Conservation (phyloP, 495 filamentous ascomycete genomes). For the Aspergillus nanangensis region DNA sequence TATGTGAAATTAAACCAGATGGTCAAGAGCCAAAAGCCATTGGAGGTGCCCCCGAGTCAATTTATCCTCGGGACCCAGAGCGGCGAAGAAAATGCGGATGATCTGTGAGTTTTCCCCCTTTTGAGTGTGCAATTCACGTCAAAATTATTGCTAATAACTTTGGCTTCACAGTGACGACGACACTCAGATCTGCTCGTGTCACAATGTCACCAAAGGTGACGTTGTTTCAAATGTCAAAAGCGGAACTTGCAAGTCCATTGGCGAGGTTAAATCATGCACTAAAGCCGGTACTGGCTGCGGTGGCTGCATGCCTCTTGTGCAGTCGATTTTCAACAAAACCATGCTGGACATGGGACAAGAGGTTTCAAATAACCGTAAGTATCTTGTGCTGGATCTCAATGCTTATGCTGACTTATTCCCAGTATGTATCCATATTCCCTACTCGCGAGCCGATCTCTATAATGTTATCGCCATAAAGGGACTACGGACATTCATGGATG, state of each 20-base stretch:
- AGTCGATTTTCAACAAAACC: constrained; percentile 88
- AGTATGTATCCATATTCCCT: constrained; percentile 82
- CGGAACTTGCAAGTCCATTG: constrained; percentile 79
- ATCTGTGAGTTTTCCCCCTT: constrained; percentile 45
- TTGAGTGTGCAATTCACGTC: background rate
- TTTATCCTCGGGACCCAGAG: constrained; percentile 84
- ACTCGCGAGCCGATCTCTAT: constrained; percentile 85
- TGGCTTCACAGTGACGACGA: constrained; percentile 69
- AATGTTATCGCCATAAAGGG: constrained; percentile 85
- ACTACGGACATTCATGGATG: constrained; percentile 67
- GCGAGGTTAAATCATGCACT: constrained; percentile 87
- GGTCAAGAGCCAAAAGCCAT: constrained; percentile 79
- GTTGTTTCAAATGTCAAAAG: constrained; percentile 70
- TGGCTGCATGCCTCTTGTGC: constrained; percentile 89
- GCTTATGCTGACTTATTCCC: constrained; percentile 10
- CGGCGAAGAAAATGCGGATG: constrained; percentile 66
- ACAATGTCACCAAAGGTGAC: constrained; percentile 92
- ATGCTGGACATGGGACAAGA: constrained; percentile 90
- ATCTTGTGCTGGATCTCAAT: background rate
- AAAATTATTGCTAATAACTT: constrained; percentile 26
- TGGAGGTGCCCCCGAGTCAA: constrained; percentile 80
- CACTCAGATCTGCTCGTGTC: constrained; percentile 92
- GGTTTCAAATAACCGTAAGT: constrained; percentile 72
- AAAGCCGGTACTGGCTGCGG: constrained; percentile 95
- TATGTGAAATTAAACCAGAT: constrained; percentile 94